Base-by-base conservation (phyloP, 768 basidiomycete genomes). In the Mycena latifolia region DNA sequence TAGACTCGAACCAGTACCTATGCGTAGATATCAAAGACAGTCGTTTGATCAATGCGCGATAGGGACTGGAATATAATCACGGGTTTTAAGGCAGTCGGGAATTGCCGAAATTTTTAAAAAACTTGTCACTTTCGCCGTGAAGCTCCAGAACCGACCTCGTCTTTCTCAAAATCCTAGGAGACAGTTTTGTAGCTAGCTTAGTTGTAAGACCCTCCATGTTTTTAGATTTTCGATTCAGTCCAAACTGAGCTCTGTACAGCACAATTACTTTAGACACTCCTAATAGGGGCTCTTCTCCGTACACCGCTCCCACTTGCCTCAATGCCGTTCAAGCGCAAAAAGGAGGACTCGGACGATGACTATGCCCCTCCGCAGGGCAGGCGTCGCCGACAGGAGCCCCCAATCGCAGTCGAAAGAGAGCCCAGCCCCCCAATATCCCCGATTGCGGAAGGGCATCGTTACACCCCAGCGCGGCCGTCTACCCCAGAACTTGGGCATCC, bases 121-220 rank as follows among this genome's bases (percentile, higher is more conserved):
- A n/a, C n/a, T n/a, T n/a, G n/a, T n/a, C n/a, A n/a, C n/a, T n/a
- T n/a, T n/a, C n/a, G n/a, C n/a, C n/a, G n/a, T n/a, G n/a, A n/a
- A n/a, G n/a, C n/a, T n/a, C n/a, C n/a, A n/a, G n/a, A n/a, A n/a
- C n/a, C n/a, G n/a, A n/a, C n/a, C n/a, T n/a, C n/a, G n/a, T n/a
- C n/a, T n/a, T n/a, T n/a, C n/a, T n/a, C n/a, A n/a, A n/a, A n/a
- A n/a, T n/a, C n/a, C n/a, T n/a, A 37, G 15, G 10, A 37, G 37
- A 37, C 37, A 37, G 37, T 37, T 37, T 15, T 37, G 37, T 37
- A 37, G 37, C 8, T 10, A 37, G 14, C 8, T 10, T n/a, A n/a
- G 50, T 59, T 59, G 15, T 50, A 59, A 59, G 47, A 28, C 46
- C 14, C 24, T 20, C 24, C 12, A 35, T 50, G 47, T 59, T 48